These are phyloP conservation scores for Closterium sp. DNA, from an alignment of 139 green algal species.

Conservation along the genomic window DNA sequence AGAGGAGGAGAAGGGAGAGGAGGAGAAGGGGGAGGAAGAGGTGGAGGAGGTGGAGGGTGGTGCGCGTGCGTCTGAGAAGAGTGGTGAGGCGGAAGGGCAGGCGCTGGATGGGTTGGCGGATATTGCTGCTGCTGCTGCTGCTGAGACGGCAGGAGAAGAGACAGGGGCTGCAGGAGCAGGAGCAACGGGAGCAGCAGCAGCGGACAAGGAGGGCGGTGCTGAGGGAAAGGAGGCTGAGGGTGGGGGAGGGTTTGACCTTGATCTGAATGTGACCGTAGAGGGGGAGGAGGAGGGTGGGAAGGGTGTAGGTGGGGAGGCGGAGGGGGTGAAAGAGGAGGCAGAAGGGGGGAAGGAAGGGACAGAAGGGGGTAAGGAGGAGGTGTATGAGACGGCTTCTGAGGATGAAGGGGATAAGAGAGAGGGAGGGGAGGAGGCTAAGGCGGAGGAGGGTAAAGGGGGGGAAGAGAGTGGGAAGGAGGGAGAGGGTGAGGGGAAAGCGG, in stretches of 20 bases:
- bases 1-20: constrained; percentile 10
- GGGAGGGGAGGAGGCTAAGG: not conserved
- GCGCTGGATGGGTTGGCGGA: not conserved
- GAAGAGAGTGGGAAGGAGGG: not conserved
- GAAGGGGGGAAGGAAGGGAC: constrained; percentile 5
- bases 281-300: not conserved
- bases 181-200: too few species aligned
- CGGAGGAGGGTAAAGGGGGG: not conserved
- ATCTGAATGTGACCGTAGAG: not conserved
- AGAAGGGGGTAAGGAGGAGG: not conserved
- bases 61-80: not conserved
- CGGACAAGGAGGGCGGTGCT: not conserved
- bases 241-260: not conserved
- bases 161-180: too few species aligned
- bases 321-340: not conserved
- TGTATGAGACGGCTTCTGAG: not conserved
- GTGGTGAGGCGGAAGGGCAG: not conserved
- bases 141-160: not conserved
- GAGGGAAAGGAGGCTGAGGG: not conserved
- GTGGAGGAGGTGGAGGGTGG: not conserved
- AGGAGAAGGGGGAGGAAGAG: not conserved
- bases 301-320: not conserved
- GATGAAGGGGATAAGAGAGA: not conserved
- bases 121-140: constrained; percentile 1
- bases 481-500: not conserved